Conservation (phyloP, 1,139 yeast species). For the Pichia sp. region DNA sequence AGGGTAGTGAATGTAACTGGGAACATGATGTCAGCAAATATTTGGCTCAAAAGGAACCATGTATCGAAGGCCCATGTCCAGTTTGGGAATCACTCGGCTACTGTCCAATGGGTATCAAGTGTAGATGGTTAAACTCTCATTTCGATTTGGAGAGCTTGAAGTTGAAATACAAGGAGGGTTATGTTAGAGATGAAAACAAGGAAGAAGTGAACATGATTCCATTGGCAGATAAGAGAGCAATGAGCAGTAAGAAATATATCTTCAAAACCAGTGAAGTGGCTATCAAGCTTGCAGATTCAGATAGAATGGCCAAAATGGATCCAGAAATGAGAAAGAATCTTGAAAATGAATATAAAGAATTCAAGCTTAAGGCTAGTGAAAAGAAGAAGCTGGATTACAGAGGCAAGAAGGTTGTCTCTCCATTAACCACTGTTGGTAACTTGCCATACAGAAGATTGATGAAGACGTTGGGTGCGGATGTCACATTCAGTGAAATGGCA, state of each 20-base stretch:
- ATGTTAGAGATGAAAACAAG: constrained; percentile 30
- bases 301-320: constrained; percentile 19
- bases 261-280: constrained; percentile 47
- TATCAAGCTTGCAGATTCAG: constrained; percentile 26
- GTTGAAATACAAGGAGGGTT: constrained; percentile 29
- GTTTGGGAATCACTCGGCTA: constrained; percentile 75
- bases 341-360: constrained; percentile 58
- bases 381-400: constrained; percentile 65
- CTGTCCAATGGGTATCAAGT: constrained; percentile 88
- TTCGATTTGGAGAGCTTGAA: constrained; percentile 40
- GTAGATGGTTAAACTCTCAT: constrained; percentile 88
- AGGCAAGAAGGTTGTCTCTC: constrained; percentile 83
- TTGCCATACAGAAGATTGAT: constrained; percentile 90
- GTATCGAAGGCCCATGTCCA: constrained; percentile 74
- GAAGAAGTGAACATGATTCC: constrained; percentile 64
- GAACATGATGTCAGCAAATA: constrained; percentile 69
- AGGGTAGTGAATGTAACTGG: constrained; percentile 70
- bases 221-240: constrained; percentile 41
- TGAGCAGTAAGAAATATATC: constrained; percentile 58
- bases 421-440: constrained; percentile 96
- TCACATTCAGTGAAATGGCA: constrained; percentile 96
- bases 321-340: constrained; percentile 30
- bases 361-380: constrained; percentile 74
- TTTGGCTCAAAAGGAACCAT: constrained; percentile 58
- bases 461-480: constrained; percentile 87